Evolutionary conservation across 768 basidiomycete genomes (phyloP), one percentile per base, ranked within the genome.

Genomic region (Dictyophora rubrovolvata): DNA sequence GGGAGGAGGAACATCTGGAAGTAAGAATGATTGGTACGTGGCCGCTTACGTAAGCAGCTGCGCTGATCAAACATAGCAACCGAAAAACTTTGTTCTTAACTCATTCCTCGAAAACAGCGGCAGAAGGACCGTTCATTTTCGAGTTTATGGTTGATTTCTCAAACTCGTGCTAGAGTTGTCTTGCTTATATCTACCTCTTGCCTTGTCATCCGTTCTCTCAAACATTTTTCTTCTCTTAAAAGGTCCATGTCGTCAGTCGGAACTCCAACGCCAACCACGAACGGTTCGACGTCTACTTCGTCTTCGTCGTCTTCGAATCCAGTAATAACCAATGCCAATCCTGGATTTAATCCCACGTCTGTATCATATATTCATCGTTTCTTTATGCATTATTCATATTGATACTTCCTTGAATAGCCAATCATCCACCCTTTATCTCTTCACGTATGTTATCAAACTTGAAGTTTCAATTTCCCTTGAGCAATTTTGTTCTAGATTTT

Each of bases 1-100:
- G 69, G 63, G 65, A 72, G 68, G 64, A 68, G 64, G 68, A 74
- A 66, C 57, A 73, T 20, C 10, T 42, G 42, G n/a, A 42, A 42
- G 42, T 42, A 9, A 42, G 42, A 42, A 42, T 42, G 4, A 42
- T 42, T n/a, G 12, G 42, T 42, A 42, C 42, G 42, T 42, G 42
- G 42, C 42, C 42, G 42, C 28, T 42, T 42, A 42, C 42, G 11
- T 42, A 42, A 42, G 42, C 42, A 42, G n/a, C 42, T 14, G 42
- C 42, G n/a, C 42, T 42, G 42, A 42, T 42, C 42, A 28, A 28
- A 28, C 28, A 28, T 28, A 28, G 28, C 28, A 28, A 28, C 28
- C 28, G 28, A 28, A 28, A n/a, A 28, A 28, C 28, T 28, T 28
- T 28, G 28, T 28, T 28, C 28, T 28, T 28, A 28, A 28, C 28